Evolutionary conservation across 441 rosid species (phyloP).

Genomic region (Aleurites moluccanus): DNA sequence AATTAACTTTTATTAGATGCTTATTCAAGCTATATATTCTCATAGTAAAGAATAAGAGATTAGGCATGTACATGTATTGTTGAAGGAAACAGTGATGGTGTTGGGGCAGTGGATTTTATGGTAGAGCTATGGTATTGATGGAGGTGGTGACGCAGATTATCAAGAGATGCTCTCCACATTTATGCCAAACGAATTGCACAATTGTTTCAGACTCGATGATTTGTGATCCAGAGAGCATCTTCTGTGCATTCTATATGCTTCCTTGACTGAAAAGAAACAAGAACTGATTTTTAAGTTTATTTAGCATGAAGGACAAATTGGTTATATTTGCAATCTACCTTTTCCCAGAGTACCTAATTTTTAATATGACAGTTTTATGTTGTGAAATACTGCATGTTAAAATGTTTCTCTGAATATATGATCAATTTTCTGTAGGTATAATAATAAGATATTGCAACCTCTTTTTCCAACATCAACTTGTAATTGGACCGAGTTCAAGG

Average conservation of each 20-base stretch:
- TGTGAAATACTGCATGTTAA: background rate
- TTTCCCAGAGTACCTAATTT: background rate
- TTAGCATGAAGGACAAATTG: background rate
- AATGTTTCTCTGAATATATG: conserved; percentile 16
- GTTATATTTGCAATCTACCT: background rate
- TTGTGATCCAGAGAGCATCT: conserved; percentile 5
- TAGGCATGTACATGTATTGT: conserved; percentile 11
- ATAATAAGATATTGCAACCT: conserved; percentile 38
- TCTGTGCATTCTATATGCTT: background rate
- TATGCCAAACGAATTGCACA: conserved; percentile 5
- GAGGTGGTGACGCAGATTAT: too few relatives aligned
- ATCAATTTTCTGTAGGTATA: conserved; percentile 51
- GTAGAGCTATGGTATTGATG: too few relatives aligned
- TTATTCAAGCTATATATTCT: background rate
- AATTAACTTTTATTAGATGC: background rate
- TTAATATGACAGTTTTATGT: too few relatives aligned
- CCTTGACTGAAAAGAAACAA: background rate
- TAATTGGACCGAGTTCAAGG: conserved; percentile 36
- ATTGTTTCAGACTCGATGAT: background rate
- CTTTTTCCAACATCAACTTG: conserved; percentile 32
- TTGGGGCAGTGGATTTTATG: background rate
- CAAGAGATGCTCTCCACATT: background rate
- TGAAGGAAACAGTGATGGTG: background rate
- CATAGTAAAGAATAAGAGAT: conserved; percentile 20
- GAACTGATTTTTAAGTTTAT: background rate